Base-by-base conservation (phyloP, 164 flowering plant genomes). In the Nymphaea thermarum region DNA sequence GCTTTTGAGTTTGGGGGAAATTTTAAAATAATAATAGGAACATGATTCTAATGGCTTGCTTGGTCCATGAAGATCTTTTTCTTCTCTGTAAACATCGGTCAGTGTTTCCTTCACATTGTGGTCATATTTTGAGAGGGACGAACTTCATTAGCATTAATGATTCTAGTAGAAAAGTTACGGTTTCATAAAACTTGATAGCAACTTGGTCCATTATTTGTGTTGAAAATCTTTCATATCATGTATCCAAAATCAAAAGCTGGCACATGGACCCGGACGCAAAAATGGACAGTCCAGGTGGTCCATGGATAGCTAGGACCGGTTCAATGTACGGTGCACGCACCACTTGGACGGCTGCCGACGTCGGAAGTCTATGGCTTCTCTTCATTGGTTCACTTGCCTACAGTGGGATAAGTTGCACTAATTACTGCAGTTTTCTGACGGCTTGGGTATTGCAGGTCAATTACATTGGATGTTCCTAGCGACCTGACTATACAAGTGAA, bases 401-500 rank as follows among this genome's bases (percentile, higher is more conserved):
- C 57, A 51, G 57, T 8, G 5, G 14, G 14, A 8, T 51, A 51
- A 47, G 4, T 47, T 12, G 12, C 4, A 47, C 55, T 5, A 47
- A 47, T 8, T 8, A 8, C 14, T 51, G 57, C 14, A 8, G 10
- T 45, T 45, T 25, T 15, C 14, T 51, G 57, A 51, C 2, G 8
- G 3, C 12, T 51, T 51, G 12, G 14, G 14, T 51, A 15, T 16
- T 76, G 77, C 86, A 89, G 97, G 85, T 81, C 90, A 4, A 76
- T 89, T 69, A 67, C 78, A 17, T 86, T 87, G 15, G 89, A 87
- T 66, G 70, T 81, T 60, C 87, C 90, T 2, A 82, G 78, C 17
- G 94, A 93, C 74, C 89, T 93, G 65, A 69, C 78, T 44, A 72
- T 91, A 72, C 77, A 73, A 61, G 74, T 91, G 51, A 85, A 89